A percentile compares a stretch with the other conserved stretches of the same genome.
Conservation (phyloP, 768 basidiomycete genomes). For the Collybia sordida region DNA sequence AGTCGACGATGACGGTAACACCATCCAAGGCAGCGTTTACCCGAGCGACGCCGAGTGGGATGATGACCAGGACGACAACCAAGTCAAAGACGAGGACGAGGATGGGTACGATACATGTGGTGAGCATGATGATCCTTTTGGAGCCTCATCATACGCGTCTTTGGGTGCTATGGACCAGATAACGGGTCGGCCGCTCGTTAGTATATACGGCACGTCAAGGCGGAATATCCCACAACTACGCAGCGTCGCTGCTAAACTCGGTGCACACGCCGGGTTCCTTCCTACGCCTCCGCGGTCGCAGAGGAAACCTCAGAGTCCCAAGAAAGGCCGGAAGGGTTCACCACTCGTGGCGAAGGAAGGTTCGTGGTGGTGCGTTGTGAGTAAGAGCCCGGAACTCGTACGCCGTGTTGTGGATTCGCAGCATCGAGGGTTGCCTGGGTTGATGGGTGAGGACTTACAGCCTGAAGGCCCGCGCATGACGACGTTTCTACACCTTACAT, state of each 20-base stretch:
- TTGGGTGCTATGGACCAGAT: neutral
- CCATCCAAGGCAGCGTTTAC: slow-evolving; percentile 14
- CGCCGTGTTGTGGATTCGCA: slow-evolving; percentile 22
- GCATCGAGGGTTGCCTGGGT: slow-evolving; percentile 20
- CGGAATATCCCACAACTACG: slow-evolving; percentile 23
- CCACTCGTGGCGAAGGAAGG: slow-evolving; percentile 10
- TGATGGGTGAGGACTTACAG: slow-evolving; percentile 6
- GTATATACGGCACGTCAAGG: slow-evolving; percentile 23
- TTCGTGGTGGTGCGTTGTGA: slow-evolving; percentile 34
- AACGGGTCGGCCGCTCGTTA: neutral
- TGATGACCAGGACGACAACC: slow-evolving; percentile 5
- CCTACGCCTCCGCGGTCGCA: slow-evolving; percentile 6
- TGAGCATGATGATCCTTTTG: slow-evolving; percentile 13
- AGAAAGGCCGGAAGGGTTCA: neutral
- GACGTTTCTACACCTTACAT: slow-evolving; percentile 14
- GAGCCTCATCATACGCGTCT: too few species aligned
- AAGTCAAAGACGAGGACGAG: neutral
- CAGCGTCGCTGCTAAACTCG: slow-evolving; percentile 21
- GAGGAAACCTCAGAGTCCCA: slow-evolving; percentile 9
- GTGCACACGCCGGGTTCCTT: slow-evolving; percentile 25
- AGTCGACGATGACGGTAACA: slow-evolving; percentile 21
- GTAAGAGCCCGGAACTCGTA: slow-evolving; percentile 25
- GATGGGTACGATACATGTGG: slow-evolving; percentile 20
- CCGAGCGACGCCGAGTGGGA: neutral
- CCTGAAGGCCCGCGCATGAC: slow-evolving; percentile 12